These are phyloP conservation scores for Primulina tabacum DNA, from an alignment of 257 asterid genomes.

Conservation along the genomic window DNA sequence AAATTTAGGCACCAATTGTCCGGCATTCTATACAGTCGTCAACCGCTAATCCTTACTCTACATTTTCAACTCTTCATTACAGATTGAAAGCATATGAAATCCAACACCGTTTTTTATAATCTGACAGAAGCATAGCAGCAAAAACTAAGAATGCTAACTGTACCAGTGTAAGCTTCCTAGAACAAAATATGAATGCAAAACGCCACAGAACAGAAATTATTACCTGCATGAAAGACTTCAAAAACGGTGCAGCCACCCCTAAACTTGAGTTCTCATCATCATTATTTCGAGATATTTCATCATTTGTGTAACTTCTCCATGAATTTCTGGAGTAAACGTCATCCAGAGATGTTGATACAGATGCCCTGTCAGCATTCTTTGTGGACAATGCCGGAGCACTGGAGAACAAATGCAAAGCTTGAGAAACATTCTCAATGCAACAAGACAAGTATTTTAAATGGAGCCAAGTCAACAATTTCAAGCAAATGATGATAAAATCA, in stretches of 20 bases:
- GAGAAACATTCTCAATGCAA: conserved; percentile 16
- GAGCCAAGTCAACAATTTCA: conserved; percentile 9
- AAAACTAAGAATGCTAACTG: conserved; percentile 2
- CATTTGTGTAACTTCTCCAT: conserved; percentile 66
- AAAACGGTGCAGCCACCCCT: conserved; percentile 92
- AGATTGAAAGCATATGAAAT: background rate
- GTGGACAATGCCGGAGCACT: conserved; percentile 96
- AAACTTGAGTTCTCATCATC: conserved; percentile 75
- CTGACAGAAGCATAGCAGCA: background rate
- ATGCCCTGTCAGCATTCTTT: conserved; percentile 54
- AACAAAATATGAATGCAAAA: background rate
- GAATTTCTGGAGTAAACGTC: conserved; percentile 79
- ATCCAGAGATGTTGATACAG: conserved; percentile 63
- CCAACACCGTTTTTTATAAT: background rate
- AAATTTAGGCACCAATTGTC: background rate
- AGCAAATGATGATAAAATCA: background rate
- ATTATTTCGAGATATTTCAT: conserved; percentile 59
- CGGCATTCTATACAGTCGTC: background rate
- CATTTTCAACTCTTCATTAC: background rate
- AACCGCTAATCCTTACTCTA: background rate
- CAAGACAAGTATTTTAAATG: background rate
- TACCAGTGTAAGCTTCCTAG: conserved; percentile 16
- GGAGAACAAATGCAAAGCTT: conserved; percentile 24
- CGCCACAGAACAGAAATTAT: conserved; percentile 8
- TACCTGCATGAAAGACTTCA: conserved; percentile 99